Conservation (phyloP, 129 eudicot species). For the Deinandra increscens region DNA sequence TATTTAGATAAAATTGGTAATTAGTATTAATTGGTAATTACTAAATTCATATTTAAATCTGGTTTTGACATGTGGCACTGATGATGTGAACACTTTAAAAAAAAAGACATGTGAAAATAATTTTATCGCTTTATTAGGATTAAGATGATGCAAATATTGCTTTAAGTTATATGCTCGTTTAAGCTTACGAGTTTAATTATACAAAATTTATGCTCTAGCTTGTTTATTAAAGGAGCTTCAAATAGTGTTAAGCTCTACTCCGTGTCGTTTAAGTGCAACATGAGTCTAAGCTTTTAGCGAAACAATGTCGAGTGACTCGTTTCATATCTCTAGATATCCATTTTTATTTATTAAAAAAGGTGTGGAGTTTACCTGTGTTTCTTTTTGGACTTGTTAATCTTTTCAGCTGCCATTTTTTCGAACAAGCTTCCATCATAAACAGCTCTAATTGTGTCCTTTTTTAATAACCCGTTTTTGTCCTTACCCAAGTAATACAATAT, state of each 20-base stretch:
- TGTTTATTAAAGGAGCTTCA: not conserved
- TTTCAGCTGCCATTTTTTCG: conserved; percentile 26
- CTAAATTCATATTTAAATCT: too few relatives aligned
- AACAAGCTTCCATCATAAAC: conserved; percentile 81
- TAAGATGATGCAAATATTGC: too few relatives aligned
- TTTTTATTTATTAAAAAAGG: not conserved
- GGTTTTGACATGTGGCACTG: too few relatives aligned
- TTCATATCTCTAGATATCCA: not conserved
- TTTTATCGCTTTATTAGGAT: too few relatives aligned
- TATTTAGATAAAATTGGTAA: too few relatives aligned
- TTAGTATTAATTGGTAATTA: too few relatives aligned
- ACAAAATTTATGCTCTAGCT: not conserved
- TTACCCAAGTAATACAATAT: conserved; percentile 54
- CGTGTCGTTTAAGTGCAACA: too few relatives aligned
- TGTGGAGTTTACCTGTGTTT: conserved; percentile 9
- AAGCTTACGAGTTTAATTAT: not conserved
- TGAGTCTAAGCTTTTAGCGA: not conserved
- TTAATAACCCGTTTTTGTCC: conserved; percentile 65
- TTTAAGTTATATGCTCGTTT: not conserved
- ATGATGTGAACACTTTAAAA: too few relatives aligned
- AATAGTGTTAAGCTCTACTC: too few relatives aligned
- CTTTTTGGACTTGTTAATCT: conserved; percentile 16
- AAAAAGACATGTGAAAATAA: too few relatives aligned
- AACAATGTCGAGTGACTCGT: not conserved
- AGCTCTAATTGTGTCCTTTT: conserved; percentile 49